Conservation (phyloP, 2,329 filamentous ascomycete genomes). For the Diaporthe vaccinii region DNA sequence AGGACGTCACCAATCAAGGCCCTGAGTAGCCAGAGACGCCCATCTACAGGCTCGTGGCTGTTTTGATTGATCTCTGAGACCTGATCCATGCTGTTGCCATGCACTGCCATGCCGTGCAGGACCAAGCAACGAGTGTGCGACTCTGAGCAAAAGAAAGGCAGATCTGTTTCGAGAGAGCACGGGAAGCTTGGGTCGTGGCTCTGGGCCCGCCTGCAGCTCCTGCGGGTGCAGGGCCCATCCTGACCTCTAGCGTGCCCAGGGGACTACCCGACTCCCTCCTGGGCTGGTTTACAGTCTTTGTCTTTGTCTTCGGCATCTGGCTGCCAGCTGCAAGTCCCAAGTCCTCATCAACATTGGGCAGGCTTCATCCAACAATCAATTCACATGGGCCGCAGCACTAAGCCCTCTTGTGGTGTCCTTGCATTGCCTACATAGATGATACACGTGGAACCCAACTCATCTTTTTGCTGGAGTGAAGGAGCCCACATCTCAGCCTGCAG, state of each 20-base stretch:
- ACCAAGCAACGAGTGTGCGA: background rate
- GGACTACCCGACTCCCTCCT: background rate
- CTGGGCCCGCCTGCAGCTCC: conserved; percentile 22
- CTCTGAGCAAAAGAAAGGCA: background rate
- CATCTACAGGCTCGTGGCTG: background rate
- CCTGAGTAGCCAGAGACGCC: background rate
- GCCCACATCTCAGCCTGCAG: background rate
- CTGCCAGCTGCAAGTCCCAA: conserved; percentile 6
- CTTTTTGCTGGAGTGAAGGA: background rate
- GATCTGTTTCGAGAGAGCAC: conserved; percentile 16
- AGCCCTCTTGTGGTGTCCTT: background rate
- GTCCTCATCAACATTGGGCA: background rate
- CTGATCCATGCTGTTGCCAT: conserved; percentile 28
- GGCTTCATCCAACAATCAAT: background rate
- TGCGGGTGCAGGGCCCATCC: conserved; percentile 27
- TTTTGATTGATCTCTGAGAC: conserved; percentile 23
- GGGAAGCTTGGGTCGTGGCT: conserved; percentile 7
- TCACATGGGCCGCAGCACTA: background rate
- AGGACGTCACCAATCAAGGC: background rate
- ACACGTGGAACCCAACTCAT: background rate
- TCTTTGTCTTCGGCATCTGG: background rate
- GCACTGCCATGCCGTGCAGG: conserved; percentile 14
- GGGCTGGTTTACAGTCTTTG: no score
- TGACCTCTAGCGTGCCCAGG: background rate
- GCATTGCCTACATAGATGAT: background rate